phyloP scores from a whole-genome alignment of 768 basidiomycete species.

The Mycena filopes region DNA sequence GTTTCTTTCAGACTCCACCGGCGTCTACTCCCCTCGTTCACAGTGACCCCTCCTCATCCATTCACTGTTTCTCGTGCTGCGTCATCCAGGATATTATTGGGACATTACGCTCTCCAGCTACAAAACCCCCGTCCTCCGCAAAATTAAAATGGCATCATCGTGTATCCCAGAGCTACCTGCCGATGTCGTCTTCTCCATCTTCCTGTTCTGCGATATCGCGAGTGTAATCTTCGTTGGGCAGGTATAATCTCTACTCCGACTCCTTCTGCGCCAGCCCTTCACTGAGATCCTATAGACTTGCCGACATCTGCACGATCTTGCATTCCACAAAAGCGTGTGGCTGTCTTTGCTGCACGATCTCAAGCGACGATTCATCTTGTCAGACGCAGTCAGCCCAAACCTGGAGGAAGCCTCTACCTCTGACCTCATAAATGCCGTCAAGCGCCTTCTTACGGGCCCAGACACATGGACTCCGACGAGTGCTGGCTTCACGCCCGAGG shows the following conservation, averaged over 20 bases:
- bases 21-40: no score
- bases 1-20: no score
- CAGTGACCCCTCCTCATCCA: no score
- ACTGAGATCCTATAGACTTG: constrained; percentile 13
- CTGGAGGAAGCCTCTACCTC: not conserved
- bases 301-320: constrained; percentile 7
- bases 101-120: no score
- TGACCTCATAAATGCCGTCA: constrained; percentile 1
- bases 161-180: not conserved
- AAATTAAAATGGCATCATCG: no score
- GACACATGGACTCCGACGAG: not conserved
- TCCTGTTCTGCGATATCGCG: constrained; percentile 1
- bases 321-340: constrained; percentile 22
- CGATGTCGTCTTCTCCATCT: constrained; percentile 6
- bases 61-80: no score
- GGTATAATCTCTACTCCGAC: not conserved
- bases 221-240: not conserved
- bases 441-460: not conserved
- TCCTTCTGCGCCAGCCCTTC: not conserved
- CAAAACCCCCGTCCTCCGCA: no score
- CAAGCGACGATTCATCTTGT: constrained; percentile 8
- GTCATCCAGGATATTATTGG: no score
- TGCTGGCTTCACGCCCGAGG: not conserved
- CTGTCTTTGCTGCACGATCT: constrained; percentile 13
- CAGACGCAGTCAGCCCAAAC: not conserved